Base-by-base conservation (phyloP, 2,329 filamentous ascomycete species). In the Xylariales sp. region DNA sequence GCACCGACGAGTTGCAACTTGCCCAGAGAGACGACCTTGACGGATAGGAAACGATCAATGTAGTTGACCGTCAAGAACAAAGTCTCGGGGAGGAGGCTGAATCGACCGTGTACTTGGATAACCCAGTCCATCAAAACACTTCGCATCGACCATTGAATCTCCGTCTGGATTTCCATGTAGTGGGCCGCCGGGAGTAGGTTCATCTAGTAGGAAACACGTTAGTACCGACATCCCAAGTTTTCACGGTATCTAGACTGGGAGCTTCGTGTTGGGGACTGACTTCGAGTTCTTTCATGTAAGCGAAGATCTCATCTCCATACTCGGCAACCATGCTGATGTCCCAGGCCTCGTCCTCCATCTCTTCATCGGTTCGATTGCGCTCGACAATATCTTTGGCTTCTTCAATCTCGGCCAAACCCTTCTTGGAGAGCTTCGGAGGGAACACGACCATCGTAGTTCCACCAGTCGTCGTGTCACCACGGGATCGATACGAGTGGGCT, bases 131-230 rank as follows among this genome's bases (percentile, higher is more conserved):
- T 94, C 41, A 98, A 74, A 16, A 97, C 88, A 5, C 89, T 85
- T 34, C 93, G 88, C 93, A 97, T 98, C 3, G 90, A 95, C 93
- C 93, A 98, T 60, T 95, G 88, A 43, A 98, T 94, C 64, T 97
- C 91, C n/a, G 85, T 83, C 63, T 98, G 93, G 51, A 86, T 82
- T 48, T 95, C 88, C 91, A 98, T 98, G 72, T 98, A 98, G 61
- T 93, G 80, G 3, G 88, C 75, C 56, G 93, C 90, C 1, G 93
- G 93, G 29, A 90, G 73, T 80, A 96, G 86, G 52, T 74, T 82
- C 61, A 74, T 78, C 86, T 88, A 58, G 44, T 38, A 10, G 35
- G 27, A 10, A 11, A 28, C 34, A 24, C 37, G 35, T 57, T 48
- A 56, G 53, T 31, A 51, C n/a, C n/a, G n/a, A n/a, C n/a, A n/a